Evolutionary conservation across 148 eudicot species (phyloP).

Genomic region (Vaccinium corymbosum): DNA sequence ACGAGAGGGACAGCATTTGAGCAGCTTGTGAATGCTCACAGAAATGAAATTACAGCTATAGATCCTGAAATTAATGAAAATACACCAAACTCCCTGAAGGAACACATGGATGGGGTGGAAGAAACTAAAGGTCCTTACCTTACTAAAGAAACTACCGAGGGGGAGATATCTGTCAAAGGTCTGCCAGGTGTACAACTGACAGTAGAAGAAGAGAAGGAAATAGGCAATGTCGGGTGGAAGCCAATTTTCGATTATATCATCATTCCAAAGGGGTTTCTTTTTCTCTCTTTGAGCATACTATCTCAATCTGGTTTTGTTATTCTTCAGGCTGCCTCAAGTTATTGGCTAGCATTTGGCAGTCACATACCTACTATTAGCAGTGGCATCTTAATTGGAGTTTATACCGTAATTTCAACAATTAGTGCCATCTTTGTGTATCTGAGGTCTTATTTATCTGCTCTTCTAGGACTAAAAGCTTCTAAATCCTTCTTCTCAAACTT

Average conservation of each 20-base stretch:
- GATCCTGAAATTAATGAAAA: slow-evolving; percentile 20
- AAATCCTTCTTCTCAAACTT: slow-evolving; percentile 43
- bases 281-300: slow-evolving; percentile 18
- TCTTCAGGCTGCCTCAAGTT: slow-evolving; percentile 48
- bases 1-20: slow-evolving; percentile 54
- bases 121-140: slow-evolving; percentile 7
- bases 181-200: slow-evolving; percentile 39
- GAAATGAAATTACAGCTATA: slow-evolving; percentile 26
- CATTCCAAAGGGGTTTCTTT: slow-evolving; percentile 38
- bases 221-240: slow-evolving; percentile 48
- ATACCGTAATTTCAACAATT: slow-evolving; percentile 37
- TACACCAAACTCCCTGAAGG: not conserved
- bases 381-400: slow-evolving; percentile 35
- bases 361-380: slow-evolving; percentile 34
- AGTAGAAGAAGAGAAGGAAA: slow-evolving; percentile 57
- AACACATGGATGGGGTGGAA: not conserved
- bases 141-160: slow-evolving; percentile 34
- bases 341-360: slow-evolving; percentile 52
- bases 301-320: slow-evolving; percentile 36
- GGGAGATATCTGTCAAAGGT: slow-evolving; percentile 23
- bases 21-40: slow-evolving; percentile 62
- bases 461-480: slow-evolving; percentile 55
- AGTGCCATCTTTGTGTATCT: slow-evolving; percentile 45
- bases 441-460: slow-evolving; percentile 42
- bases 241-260: slow-evolving; percentile 40